A percentile compares a stretch with the other conserved stretches of the same genome.
phyloP scores from a whole-genome alignment of 129 eudicot genomes.

The Scalesia atractyloides region DNA sequence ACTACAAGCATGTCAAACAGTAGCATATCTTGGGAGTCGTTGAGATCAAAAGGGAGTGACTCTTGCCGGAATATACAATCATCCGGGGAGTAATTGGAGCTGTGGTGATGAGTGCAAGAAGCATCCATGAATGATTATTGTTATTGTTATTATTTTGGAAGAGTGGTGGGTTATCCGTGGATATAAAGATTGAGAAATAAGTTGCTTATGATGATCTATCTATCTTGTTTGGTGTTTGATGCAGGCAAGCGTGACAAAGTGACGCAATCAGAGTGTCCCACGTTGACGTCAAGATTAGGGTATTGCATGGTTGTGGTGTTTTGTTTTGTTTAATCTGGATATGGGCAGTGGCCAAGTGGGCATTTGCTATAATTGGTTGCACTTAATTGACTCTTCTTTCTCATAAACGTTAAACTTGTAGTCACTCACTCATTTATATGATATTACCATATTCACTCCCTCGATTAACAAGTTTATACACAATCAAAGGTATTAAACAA shows the following conservation, averaged over 20 bases:
- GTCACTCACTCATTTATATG: no score
- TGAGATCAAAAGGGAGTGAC: slow-evolving; percentile 53
- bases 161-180: background rate
- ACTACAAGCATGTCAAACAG: slow-evolving; percentile 50
- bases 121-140: slow-evolving; percentile 14
- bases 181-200: background rate
- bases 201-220: background rate
- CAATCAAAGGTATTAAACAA: no score
- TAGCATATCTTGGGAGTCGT: slow-evolving; percentile 64
- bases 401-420: no score
- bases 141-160: background rate
- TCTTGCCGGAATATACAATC: slow-evolving; percentile 19
- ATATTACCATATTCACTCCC: no score
- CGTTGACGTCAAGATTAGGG: slow-evolving; percentile 11
- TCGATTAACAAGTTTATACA: no score
- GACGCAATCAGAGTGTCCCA: slow-evolving; percentile 21
- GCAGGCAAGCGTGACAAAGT: background rate
- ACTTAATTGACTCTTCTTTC: no score
- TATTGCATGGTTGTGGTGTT: slow-evolving; percentile 8
- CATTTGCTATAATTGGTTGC: no score
- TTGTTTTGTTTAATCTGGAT: background rate
- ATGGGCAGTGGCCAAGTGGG: no score
- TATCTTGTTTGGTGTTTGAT: background rate
- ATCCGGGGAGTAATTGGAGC: slow-evolving; percentile 34
- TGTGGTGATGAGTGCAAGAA: slow-evolving; percentile 26